phyloP scores from a whole-genome alignment of 2,329 filamentous ascomycete genomes.

The Rhynchosporium agropyri region DNA sequence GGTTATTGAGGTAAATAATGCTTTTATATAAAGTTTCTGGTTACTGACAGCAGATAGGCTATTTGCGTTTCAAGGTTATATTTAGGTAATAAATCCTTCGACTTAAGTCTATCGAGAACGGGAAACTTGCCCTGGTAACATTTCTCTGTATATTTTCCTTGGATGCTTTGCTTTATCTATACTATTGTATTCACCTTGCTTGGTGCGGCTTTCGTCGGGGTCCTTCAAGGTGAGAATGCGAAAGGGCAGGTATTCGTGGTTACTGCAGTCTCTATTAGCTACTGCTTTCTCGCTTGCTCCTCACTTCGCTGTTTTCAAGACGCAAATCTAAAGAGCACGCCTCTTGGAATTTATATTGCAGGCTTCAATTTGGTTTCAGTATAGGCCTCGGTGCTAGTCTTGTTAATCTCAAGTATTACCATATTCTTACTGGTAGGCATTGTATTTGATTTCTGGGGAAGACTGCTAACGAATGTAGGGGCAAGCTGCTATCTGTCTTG shows the following conservation, averaged over 20 bases:
- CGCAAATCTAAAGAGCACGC: no score
- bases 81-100: neutral
- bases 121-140: neutral
- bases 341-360: neutral
- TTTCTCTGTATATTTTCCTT: neutral
- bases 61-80: neutral
- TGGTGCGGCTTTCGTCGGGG: neutral
- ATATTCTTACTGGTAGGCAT: neutral
- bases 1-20: neutral
- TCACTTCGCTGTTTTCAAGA: neutral
- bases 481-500: neutral
- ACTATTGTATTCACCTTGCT: neutral
- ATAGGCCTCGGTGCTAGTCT: neutral
- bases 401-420: neutral
- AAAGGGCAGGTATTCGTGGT: neutral
- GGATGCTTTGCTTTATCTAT: neutral
- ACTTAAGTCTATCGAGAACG: neutral
- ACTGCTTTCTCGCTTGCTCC: constrained; percentile 4
- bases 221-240: neutral
- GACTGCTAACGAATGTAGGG: neutral
- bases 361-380: neutral
- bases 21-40: neutral
- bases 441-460: neutral
- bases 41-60: neutral
- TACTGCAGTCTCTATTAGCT: neutral